A percentile compares a stretch with the other conserved stretches of the same genome.
Conservation (phyloP, 441 rosid species). For the Flueggea neowawraea region DNA sequence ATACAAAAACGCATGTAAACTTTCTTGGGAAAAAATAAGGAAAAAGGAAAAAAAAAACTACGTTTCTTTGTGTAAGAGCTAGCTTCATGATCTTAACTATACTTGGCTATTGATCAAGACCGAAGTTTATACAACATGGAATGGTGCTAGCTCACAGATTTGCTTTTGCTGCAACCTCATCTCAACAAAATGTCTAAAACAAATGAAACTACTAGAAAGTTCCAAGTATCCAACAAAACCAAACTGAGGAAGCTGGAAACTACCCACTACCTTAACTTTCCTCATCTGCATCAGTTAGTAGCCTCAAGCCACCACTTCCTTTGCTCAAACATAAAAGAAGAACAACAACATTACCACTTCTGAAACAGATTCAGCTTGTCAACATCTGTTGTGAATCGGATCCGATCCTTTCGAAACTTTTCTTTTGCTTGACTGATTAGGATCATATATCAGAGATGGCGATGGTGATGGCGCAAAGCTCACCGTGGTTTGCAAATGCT, state of each 20-base stretch:
- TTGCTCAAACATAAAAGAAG: conserved; percentile 10
- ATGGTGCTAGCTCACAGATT: conserved; percentile 19
- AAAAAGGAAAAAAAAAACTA: not conserved
- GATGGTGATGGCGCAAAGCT: conserved; percentile 53
- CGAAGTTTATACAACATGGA: conserved; percentile 25
- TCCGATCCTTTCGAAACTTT: conserved; percentile 70
- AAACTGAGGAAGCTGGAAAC: conserved; percentile 8
- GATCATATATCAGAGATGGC: conserved; percentile 41
- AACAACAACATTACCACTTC: too few species aligned
- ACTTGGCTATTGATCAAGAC: conserved; percentile 14
- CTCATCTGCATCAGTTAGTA: conserved; percentile 21
- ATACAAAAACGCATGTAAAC: too few species aligned
- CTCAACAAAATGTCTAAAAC: conserved; percentile 21
- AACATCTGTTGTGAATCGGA: conserved; percentile 87
- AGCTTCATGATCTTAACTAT: conserved; percentile 13
- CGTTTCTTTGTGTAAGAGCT: conserved; percentile 19
- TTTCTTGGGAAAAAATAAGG: too few species aligned
- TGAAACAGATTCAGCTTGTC: conserved; percentile 14
- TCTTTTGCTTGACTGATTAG: conserved; percentile 65
- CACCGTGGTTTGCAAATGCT: conserved; percentile 24
- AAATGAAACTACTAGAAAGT: conserved; percentile 25
- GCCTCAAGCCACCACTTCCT: conserved; percentile 24
- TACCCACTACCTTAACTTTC: not conserved
- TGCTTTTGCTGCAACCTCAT: conserved; percentile 12
- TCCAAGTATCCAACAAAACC: conserved; percentile 7